A percentile compares a stretch with the other conserved stretches of the same genome.
phyloP scores from a whole-genome alignment of 1,284 basidiomycete species.

The Neonothopanus nambi region DNA sequence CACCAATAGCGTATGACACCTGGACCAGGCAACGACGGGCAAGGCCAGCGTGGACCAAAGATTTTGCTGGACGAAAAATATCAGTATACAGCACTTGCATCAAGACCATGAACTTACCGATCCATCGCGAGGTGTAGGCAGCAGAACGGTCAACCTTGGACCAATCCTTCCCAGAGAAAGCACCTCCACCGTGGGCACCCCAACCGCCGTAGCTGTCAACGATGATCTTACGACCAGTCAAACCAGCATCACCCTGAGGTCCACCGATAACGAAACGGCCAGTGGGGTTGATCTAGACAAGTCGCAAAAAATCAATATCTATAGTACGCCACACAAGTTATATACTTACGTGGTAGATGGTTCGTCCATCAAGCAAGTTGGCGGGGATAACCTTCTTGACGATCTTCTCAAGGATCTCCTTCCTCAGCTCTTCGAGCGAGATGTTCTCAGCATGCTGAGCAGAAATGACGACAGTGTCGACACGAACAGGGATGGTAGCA shows the following conservation, averaged over 20 bases:
- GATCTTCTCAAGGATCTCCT: slow-evolving; percentile 91
- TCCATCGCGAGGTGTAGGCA: slow-evolving; percentile 98
- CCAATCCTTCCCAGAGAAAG: slow-evolving; percentile 99
- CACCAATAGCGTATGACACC: slow-evolving; percentile 99
- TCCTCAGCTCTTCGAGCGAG: slow-evolving; percentile 89
- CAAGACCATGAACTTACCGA: slow-evolving; percentile 51
- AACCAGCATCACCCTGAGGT: slow-evolving; percentile 98
- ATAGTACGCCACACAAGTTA: not conserved
- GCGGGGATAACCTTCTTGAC: slow-evolving; percentile 95
- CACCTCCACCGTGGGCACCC: slow-evolving; percentile 99
- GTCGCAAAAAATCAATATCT: slow-evolving; percentile 8
- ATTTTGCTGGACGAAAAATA: slow-evolving; percentile 72
- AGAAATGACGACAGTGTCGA: slow-evolving; percentile 98
- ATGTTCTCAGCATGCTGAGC: slow-evolving; percentile 98
- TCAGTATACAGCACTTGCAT: not conserved
- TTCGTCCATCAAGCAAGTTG: slow-evolving; percentile 87
- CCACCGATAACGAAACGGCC: slow-evolving; percentile 99
- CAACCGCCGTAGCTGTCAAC: slow-evolving; percentile 99
- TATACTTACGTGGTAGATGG: slow-evolving; percentile 91
- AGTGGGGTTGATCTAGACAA: slow-evolving; percentile 88
- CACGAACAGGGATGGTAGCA: slow-evolving; percentile 92
- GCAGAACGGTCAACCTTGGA: slow-evolving; percentile 99
- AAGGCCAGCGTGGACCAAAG: slow-evolving; percentile 89
- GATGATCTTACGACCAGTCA: slow-evolving; percentile 99
- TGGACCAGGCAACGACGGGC: slow-evolving; percentile 94